Conservation (phyloP, 1,284 basidiomycete species). For the Erythrobasidium hasegawianum region DNA sequence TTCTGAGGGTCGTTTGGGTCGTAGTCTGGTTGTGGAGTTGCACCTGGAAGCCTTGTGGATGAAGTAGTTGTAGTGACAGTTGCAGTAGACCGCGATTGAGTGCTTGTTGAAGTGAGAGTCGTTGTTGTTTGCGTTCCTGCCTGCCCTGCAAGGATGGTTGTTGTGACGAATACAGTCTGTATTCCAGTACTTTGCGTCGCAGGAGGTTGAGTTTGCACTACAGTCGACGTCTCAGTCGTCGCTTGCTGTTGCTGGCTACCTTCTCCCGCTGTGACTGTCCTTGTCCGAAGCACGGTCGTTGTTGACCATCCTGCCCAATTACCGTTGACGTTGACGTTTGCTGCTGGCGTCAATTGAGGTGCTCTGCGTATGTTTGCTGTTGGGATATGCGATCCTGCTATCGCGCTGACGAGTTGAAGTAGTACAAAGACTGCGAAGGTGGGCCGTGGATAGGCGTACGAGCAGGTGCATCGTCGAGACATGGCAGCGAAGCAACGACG, state of each 20-base stretch:
- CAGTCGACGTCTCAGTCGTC: constrained; percentile 3
- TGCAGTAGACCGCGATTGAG: background rate
- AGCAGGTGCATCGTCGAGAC: too few relatives aligned
- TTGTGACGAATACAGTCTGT: constrained; percentile 11
- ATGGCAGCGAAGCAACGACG: too few relatives aligned
- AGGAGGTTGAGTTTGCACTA: constrained; percentile 1
- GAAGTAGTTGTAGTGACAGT: constrained; percentile 24
- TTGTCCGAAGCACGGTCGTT: constrained; percentile 4
- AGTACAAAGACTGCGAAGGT: too few relatives aligned
- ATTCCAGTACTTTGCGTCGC: constrained; percentile 11
- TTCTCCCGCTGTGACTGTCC: constrained; percentile 13
- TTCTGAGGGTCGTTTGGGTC: background rate
- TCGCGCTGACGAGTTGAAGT: too few relatives aligned
- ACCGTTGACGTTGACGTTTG: background rate
- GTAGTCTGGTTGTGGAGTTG: constrained; percentile 3
- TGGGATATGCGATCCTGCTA: too few relatives aligned
- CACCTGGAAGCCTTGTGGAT: background rate
- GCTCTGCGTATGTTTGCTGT: background rate
- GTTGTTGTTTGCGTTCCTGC: background rate
- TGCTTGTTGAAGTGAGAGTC: background rate
- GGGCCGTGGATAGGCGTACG: too few relatives aligned
- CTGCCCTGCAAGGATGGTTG: background rate
- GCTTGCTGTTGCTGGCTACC: background rate
- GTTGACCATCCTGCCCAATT: constrained; percentile 33
- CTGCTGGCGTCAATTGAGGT: background rate